Percentiles rank a stretch among this genome's conserved stretches.
These are phyloP conservation scores for Erythrobasidium yunnanense DNA, from an alignment of 768 basidiomycete genomes.

Conservation along the genomic window DNA sequence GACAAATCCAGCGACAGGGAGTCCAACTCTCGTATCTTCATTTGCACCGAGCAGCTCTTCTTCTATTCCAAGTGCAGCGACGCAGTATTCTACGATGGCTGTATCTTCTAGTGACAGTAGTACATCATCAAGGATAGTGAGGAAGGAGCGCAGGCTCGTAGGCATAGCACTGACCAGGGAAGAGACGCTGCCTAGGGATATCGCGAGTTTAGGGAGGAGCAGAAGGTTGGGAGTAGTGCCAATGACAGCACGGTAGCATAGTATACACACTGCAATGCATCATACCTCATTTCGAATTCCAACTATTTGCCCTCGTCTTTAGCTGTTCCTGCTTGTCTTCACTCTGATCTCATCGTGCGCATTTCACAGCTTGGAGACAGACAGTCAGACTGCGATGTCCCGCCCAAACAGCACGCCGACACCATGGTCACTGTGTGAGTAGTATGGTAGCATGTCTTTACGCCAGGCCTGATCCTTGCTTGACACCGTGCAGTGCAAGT, in stretches of 20 bases:
- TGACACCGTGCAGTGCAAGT: neutral
- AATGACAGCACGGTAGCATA: no score
- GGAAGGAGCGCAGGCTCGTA: conserved; percentile 58
- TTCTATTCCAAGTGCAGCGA: neutral
- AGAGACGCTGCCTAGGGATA: conserved; percentile 77
- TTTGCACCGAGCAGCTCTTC: neutral
- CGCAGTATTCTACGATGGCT: neutral
- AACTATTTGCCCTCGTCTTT: no score
- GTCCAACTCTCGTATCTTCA: neutral
- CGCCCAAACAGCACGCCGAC: neutral
- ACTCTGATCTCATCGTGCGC: neutral
- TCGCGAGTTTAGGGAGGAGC: conserved; percentile 61
- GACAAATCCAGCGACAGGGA: conserved; percentile 6
- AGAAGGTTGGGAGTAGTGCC: conserved; percentile 71
- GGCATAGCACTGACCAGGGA: conserved; percentile 68
- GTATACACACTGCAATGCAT: no score
- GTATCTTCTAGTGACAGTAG: conserved; percentile 35
- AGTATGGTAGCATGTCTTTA: neutral
- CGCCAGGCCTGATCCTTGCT: neutral
- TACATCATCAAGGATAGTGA: conserved; percentile 54
- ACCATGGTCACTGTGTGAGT: conserved; percentile 19
- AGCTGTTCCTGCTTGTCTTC: neutral
- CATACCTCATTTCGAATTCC: no score
- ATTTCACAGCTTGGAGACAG: neutral
- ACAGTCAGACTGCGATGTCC: neutral